Evolutionary conservation across 306 rosid species (phyloP).

Genomic region (Ceratonia siliqua): DNA sequence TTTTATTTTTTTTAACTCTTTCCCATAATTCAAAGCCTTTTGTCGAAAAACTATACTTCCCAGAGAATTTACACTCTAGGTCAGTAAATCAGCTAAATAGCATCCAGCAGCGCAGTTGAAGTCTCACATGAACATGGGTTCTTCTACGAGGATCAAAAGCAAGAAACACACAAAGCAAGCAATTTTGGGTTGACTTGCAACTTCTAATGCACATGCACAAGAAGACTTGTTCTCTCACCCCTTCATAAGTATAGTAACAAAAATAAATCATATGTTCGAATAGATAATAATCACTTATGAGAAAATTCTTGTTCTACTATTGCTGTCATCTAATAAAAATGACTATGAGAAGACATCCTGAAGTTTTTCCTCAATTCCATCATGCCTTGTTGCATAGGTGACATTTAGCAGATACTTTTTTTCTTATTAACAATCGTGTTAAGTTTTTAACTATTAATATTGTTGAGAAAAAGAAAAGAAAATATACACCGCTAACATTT

Average conservation of each 20-base stretch:
- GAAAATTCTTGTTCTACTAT: too few relatives aligned
- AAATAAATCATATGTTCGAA: constrained; percentile 1
- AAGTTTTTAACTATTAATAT: too few relatives aligned
- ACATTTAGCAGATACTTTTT: not conserved
- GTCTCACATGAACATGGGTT: not conserved
- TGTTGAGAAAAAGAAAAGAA: too few relatives aligned
- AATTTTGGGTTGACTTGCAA: not conserved
- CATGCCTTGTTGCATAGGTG: not conserved
- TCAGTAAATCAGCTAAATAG: too few relatives aligned
- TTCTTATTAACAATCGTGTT: too few relatives aligned
- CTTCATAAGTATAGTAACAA: not conserved
- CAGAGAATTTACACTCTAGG: too few relatives aligned
- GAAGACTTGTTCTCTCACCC: constrained; percentile 4
- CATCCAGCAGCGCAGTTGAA: not conserved
- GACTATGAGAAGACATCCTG: not conserved
- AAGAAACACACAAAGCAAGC: not conserved
- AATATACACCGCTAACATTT: too few relatives aligned
- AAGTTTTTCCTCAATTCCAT: not conserved
- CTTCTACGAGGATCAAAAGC: not conserved
- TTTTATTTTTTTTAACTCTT: too few relatives aligned
- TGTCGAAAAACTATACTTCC: too few relatives aligned
- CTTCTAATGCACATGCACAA: constrained; percentile 4
- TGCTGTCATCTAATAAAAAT: not conserved
- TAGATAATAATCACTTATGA: not conserved
- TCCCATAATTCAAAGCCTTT: too few relatives aligned